Conservation (phyloP, 2,329 filamentous ascomycete species). For the Tolypocladium amazonense region DNA sequence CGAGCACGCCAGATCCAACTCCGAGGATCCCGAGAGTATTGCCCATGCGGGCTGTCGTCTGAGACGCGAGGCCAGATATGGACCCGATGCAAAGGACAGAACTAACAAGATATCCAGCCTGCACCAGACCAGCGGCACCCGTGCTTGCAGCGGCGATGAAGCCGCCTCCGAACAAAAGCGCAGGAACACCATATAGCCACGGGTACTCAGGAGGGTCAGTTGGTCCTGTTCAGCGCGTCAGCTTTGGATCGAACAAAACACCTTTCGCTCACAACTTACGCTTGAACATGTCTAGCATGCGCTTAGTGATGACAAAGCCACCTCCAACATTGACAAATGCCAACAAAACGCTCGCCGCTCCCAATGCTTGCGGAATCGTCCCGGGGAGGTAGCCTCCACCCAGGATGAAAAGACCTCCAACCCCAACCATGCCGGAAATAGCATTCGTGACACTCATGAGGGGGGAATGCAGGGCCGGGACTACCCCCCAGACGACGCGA, state of each 20-base stretch:
- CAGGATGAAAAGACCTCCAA: conserved; percentile 82
- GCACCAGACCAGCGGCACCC: conserved; percentile 73
- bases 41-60: conserved; percentile 71
- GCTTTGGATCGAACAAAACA: background rate
- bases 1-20: conserved; percentile 71
- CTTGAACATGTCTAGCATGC: conserved; percentile 90
- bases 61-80: conserved; percentile 70
- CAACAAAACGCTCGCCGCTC: conserved; percentile 68
- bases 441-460: conserved; percentile 92
- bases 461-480: conserved; percentile 74
- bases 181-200: conserved; percentile 76
- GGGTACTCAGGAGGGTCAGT: conserved; percentile 83
- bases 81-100: conserved; percentile 79
- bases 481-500: conserved; percentile 78
- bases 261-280: conserved; percentile 28
- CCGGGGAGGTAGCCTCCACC: conserved; percentile 69
- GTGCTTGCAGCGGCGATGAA: conserved; percentile 72
- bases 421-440: conserved; percentile 83
- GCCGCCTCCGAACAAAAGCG: conserved; percentile 66
- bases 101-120: conserved; percentile 79
- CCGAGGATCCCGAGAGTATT: conserved; percentile 82
- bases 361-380: conserved; percentile 69
- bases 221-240: conserved; percentile 36
- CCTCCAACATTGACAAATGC: conserved; percentile 85
- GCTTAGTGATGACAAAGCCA: conserved; percentile 83